These are phyloP conservation scores for Neospermospora avenae DNA, from an alignment of 2,329 filamentous ascomycete genomes.

Conservation along the genomic window DNA sequence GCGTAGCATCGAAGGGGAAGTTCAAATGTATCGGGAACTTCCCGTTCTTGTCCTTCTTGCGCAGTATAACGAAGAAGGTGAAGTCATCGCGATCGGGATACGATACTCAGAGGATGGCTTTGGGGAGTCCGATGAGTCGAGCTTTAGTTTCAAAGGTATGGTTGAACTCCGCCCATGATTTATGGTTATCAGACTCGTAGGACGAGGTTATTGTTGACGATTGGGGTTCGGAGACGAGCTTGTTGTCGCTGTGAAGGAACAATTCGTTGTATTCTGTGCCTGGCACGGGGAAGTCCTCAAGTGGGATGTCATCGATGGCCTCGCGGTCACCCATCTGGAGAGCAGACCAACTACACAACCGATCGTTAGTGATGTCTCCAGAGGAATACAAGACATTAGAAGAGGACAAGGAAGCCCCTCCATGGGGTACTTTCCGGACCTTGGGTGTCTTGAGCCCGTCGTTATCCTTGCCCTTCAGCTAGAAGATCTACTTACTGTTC, in stretches of 20 bases:
- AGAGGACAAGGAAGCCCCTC: no score
- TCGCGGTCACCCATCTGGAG: slow-evolving; percentile 23
- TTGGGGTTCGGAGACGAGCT: not conserved
- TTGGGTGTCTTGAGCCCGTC: slow-evolving; percentile 46
- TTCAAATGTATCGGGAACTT: slow-evolving; percentile 42
- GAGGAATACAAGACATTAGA: no score
- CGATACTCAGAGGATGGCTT: slow-evolving; percentile 46
- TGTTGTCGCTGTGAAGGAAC: slow-evolving; percentile 27
- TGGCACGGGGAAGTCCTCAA: slow-evolving; percentile 36
- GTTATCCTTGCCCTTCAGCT: slow-evolving; percentile 42
- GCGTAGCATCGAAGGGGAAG: slow-evolving; percentile 35
- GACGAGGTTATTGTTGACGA: slow-evolving; percentile 18
- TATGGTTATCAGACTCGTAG: slow-evolving; percentile 35
- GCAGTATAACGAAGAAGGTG: slow-evolving; percentile 42
- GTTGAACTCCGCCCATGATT: slow-evolving; percentile 36
- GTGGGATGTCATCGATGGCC: slow-evolving; percentile 35
- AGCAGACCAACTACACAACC: slow-evolving; percentile 39
- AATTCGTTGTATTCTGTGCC: slow-evolving; percentile 36
- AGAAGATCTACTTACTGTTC: no score
- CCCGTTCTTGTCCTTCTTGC: slow-evolving; percentile 43
- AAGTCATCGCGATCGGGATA: slow-evolving; percentile 43
- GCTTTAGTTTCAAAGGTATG: slow-evolving; percentile 40
- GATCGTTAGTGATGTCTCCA: no score
- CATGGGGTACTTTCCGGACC: no score
- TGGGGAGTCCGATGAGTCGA: slow-evolving; percentile 44